Percentiles rank a stretch among this genome's conserved stretches.
These are phyloP conservation scores for Tanacetum coccineum DNA, from an alignment of 129 eudicot species.

Conservation along the genomic window DNA sequence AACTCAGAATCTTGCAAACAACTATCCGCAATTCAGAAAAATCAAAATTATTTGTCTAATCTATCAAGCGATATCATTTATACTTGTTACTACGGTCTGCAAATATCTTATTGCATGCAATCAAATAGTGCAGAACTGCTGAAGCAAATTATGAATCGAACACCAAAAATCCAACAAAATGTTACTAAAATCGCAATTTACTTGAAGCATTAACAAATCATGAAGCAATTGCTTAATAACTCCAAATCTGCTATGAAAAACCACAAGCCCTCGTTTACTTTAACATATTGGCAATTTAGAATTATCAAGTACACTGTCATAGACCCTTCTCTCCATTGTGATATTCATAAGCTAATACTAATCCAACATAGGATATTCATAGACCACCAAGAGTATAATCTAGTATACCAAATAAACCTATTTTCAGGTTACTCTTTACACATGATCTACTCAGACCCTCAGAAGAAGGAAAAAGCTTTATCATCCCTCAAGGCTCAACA, in stretches of 20 bases:
- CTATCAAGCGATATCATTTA: constrained; percentile 10
- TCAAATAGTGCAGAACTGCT: background rate
- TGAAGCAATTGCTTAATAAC: constrained; percentile 1
- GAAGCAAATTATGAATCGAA: too few species aligned
- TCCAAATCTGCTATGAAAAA: background rate
- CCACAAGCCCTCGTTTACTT: background rate
- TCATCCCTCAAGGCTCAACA: too few species aligned
- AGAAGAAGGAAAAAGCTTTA: too few species aligned
- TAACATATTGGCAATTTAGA: too few species aligned
- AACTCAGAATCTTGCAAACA: constrained; percentile 7
- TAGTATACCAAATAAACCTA: background rate
- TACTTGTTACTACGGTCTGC: background rate
- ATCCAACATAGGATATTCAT: too few species aligned
- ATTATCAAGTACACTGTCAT: too few species aligned
- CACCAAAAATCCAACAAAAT: too few species aligned
- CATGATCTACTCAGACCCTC: too few species aligned
- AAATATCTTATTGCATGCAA: background rate
- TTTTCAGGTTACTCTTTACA: too few species aligned
- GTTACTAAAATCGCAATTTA: too few species aligned
- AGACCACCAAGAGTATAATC: background rate
- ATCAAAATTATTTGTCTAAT: background rate
- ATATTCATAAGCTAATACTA: background rate
- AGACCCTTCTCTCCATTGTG: background rate
- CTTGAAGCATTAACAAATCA: background rate
- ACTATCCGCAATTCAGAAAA: background rate